Evolutionary conservation across 345 rosid species (phyloP).

Genomic region (Brassica carinata): DNA sequence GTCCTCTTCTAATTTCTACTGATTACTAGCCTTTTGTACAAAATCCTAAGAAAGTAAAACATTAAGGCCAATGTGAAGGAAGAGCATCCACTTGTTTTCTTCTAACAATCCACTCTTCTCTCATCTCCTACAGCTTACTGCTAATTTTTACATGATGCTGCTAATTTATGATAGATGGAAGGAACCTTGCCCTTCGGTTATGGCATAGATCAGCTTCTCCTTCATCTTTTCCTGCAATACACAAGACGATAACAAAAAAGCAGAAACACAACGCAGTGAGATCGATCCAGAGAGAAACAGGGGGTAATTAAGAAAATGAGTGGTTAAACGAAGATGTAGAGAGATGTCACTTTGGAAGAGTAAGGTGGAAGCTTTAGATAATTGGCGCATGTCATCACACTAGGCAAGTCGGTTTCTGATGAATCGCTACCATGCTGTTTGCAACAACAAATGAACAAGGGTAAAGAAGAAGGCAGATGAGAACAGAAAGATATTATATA

Average conservation of each 20-base stretch:
- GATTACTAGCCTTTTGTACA: too few relatives aligned
- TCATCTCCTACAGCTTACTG: conserved; percentile 10
- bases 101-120: conserved; percentile 24
- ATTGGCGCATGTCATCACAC: conserved; percentile 99
- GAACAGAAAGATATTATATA: not conserved
- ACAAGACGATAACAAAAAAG: not conserved
- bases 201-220: conserved; percentile 83
- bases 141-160: too few relatives aligned
- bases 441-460: conserved; percentile 7
- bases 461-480: not conserved
- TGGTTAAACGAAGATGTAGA: not conserved
- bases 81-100: conserved; percentile 24
- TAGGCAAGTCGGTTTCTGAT: conserved; percentile 79
- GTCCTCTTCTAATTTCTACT: too few relatives aligned
- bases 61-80: conserved; percentile 14
- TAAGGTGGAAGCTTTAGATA: conserved; percentile 94
- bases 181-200: conserved; percentile 95
- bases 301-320: not conserved
- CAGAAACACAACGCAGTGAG: not conserved
- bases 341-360: conserved; percentile 68
- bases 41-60: too few relatives aligned
- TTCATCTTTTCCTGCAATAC: conserved; percentile 84
- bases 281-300: not conserved
- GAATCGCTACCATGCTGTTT: conserved; percentile 69
- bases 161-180: conserved; percentile 78